These are phyloP conservation scores for Hymenoscyphus albidus DNA, from an alignment of 2,329 filamentous ascomycete species.

Conservation along the genomic window DNA sequence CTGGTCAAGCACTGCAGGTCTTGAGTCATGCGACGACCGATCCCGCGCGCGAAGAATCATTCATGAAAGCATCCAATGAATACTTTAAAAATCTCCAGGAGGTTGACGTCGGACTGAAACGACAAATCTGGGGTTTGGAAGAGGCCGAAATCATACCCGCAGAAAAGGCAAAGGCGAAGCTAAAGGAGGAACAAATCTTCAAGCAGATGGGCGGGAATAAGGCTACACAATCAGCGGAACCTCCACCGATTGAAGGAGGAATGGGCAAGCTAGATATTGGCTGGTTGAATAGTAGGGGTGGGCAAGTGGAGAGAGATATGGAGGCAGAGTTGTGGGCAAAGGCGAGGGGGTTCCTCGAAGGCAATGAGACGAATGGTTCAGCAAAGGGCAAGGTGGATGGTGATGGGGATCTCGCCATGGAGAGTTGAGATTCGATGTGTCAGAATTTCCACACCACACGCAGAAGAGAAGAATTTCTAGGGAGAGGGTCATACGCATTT, in stretches of 20 bases:
- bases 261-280: slow-evolving; percentile 69
- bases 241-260: slow-evolving; percentile 41
- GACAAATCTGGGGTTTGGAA: slow-evolving; percentile 75
- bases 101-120: slow-evolving; percentile 69
- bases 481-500: background rate
- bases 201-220: slow-evolving; percentile 14
- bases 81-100: slow-evolving; percentile 72
- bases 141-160: slow-evolving; percentile 69
- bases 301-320: slow-evolving; percentile 77
- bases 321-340: slow-evolving; percentile 74
- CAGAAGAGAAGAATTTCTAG: background rate
- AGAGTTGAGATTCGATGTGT: slow-evolving; percentile 6
- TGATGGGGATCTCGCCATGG: slow-evolving; percentile 11
- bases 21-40: slow-evolving; percentile 45
- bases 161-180: slow-evolving; percentile 29
- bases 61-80: slow-evolving; percentile 56
- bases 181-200: slow-evolving; percentile 9
- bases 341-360: slow-evolving; percentile 52
- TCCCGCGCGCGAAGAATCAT: slow-evolving; percentile 39
- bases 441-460: background rate
- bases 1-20: slow-evolving; percentile 59
- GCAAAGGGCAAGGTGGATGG: slow-evolving; percentile 10
- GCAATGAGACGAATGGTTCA: slow-evolving; percentile 26
- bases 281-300: slow-evolving; percentile 82
- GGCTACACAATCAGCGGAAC: slow-evolving; percentile 15